phyloP scores from a whole-genome alignment of 805 yeast species.

The Ogataea ganodermae region DNA sequence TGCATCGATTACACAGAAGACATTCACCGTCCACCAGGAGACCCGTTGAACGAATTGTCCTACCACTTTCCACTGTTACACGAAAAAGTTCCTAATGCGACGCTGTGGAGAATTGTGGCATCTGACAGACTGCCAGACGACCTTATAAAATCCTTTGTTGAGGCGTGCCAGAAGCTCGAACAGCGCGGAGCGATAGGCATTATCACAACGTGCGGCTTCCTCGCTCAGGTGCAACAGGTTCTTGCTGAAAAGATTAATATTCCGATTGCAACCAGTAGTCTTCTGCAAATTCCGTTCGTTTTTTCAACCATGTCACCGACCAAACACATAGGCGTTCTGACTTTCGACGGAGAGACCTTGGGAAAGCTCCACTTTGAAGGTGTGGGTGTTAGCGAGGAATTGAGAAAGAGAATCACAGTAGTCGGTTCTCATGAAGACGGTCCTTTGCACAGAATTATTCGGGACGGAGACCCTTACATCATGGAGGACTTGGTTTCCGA shows the following conservation, averaged over 20 bases:
- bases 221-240: constrained; percentile 2
- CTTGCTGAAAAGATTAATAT: constrained; percentile 1
- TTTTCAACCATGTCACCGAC: constrained; percentile 1
- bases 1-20: constrained; percentile 6
- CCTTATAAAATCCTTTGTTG: neutral
- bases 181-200: constrained; percentile 3
- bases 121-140: neutral
- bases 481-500: constrained; percentile 1
- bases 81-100: constrained; percentile 1
- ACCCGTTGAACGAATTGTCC: constrained; percentile 2
- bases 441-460: neutral
- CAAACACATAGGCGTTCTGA: constrained; percentile 1
- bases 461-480: constrained; percentile 4
- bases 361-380: constrained; percentile 2
- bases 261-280: constrained; percentile 3
- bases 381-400: neutral
- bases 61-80: constrained; percentile 2
- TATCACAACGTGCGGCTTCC: constrained; percentile 1
- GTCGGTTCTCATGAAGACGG: constrained; percentile 5
- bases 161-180: constrained; percentile 2
- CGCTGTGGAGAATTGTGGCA: constrained; percentile 3
- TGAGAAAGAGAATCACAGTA: neutral
- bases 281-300: constrained; percentile 1
- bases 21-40: constrained; percentile 6
- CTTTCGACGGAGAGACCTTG: neutral